These are phyloP conservation scores for Limnanthes douglasii DNA, from an alignment of 345 rosid genomes.

Conservation along the genomic window DNA sequence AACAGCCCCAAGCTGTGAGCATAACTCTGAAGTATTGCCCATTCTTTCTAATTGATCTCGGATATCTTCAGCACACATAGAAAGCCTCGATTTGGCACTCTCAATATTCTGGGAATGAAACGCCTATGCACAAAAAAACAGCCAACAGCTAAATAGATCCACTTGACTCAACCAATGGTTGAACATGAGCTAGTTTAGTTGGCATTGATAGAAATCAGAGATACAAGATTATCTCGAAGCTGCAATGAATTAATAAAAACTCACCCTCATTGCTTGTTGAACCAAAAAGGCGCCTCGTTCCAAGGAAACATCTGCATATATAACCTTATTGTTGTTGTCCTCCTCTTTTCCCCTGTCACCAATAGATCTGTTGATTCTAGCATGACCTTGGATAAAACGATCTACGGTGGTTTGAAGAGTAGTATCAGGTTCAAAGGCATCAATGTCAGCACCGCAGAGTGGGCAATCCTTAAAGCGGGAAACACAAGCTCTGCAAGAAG, in stretches of 20 bases:
- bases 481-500: conserved; percentile 39
- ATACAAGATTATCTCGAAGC: no score
- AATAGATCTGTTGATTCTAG: conserved; percentile 73
- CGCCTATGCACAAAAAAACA: conserved; percentile 42
- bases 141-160: no score
- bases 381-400: conserved; percentile 89
- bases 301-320: conserved; percentile 85
- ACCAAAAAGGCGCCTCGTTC: conserved; percentile 97
- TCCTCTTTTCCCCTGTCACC: conserved; percentile 31
- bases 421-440: conserved; percentile 53
- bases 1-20: conserved; percentile 98
- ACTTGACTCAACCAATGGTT: conserved; percentile 1
- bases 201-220: no score
- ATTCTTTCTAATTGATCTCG: conserved; percentile 47
- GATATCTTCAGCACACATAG: conserved; percentile 71
- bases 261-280: conserved; percentile 95
- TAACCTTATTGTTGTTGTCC: conserved; percentile 31
- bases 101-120: conserved; percentile 70
- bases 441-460: conserved; percentile 90
- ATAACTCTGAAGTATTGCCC: conserved; percentile 72
- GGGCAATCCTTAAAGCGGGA: conserved; percentile 86
- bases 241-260: no score
- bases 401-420: conserved; percentile 73
- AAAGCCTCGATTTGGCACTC: conserved; percentile 88
- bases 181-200: conserved; percentile 4